phyloP scores from a whole-genome alignment of 352 stramenopile species.

The Phytophthora constricta region DNA sequence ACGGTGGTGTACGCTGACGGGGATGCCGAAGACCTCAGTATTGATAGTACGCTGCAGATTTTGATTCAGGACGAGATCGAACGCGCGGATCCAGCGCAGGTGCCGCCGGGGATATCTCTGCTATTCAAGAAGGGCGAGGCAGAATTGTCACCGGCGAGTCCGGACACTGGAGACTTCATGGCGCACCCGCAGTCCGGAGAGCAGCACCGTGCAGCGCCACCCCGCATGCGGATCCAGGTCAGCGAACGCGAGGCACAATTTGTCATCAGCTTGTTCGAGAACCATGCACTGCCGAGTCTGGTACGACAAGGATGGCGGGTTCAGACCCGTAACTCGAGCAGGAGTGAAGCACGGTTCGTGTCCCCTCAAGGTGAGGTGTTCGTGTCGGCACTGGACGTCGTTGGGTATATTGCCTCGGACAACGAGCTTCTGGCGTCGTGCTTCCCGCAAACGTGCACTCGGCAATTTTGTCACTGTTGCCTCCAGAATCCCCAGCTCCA shows the following conservation, averaged over 20 bases:
- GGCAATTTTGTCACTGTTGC: slow-evolving; percentile 73
- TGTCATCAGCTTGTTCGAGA: slow-evolving; percentile 81
- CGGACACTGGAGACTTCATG: slow-evolving; percentile 38
- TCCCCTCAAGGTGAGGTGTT: slow-evolving; percentile 55
- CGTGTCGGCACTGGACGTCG: slow-evolving; percentile 65
- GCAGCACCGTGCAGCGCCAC: slow-evolving; percentile 12
- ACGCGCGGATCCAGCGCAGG: slow-evolving; percentile 63
- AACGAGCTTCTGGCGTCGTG: slow-evolving; percentile 62
- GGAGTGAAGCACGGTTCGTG: slow-evolving; percentile 32
- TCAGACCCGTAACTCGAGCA: slow-evolving; percentile 41
- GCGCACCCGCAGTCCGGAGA: slow-evolving; percentile 10
- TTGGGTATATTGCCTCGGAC: slow-evolving; percentile 77
- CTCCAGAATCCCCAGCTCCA: slow-evolving; percentile 27
- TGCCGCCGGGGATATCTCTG: slow-evolving; percentile 41
- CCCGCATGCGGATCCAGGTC: slow-evolving; percentile 47
- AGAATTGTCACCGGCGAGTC: slow-evolving; percentile 23
- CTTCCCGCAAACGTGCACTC: slow-evolving; percentile 81
- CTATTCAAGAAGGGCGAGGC: slow-evolving; percentile 35
- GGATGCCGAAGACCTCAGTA: slow-evolving; percentile 77
- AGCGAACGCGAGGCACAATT: slow-evolving; percentile 81
- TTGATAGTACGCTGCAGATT: slow-evolving; percentile 84
- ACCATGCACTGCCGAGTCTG: slow-evolving; percentile 71
- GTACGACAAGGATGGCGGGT: slow-evolving; percentile 73
- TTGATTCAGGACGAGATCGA: slow-evolving; percentile 90
- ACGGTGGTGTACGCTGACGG: slow-evolving; percentile 88